A percentile compares a stretch with the other conserved stretches of the same genome.
These are phyloP conservation scores for Pseudocercospora vitis DNA, from an alignment of 2,329 filamentous ascomycete species.

Conservation along the genomic window DNA sequence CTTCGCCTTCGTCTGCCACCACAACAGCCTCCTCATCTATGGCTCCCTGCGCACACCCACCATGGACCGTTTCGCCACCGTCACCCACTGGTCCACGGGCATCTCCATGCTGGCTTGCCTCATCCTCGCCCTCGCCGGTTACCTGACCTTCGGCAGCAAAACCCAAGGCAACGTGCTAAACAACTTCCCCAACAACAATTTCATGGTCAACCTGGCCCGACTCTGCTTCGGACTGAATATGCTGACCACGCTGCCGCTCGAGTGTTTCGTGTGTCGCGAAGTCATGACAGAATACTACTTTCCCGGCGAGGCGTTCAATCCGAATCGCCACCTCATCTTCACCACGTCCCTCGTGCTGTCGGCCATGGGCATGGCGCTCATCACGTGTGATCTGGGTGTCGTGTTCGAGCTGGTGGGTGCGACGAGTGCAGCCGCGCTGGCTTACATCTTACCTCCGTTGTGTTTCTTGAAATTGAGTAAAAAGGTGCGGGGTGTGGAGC, in stretches of 20 bases:
- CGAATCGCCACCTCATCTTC: conserved; percentile 81
- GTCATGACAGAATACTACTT: conserved; percentile 89
- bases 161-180: conserved; percentile 96
- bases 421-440: conserved; percentile 88
- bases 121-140: conserved; percentile 81
- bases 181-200: conserved; percentile 89
- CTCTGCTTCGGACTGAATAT: conserved; percentile 98
- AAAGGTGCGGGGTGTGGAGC: conserved; percentile 51
- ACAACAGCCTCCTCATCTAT: conserved; percentile 97
- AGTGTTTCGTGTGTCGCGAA: conserved; percentile 96
- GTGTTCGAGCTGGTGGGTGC: conserved; percentile 97
- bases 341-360: conserved; percentile 77
- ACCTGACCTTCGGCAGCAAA: conserved; percentile 87
- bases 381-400: conserved; percentile 89
- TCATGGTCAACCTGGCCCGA: conserved; percentile 90
- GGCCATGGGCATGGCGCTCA: conserved; percentile 72
- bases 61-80: conserved; percentile 86
- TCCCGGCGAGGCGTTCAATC: conserved; percentile 71
- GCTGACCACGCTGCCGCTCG: conserved; percentile 92
- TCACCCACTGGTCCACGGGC: conserved; percentile 90
- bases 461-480: conserved; percentile 94
- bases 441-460: conserved; percentile 90
- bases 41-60: conserved; percentile 91
- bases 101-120: conserved; percentile 92
- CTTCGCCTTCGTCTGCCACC: conserved; percentile 81